Evolutionary conservation across 2,329 filamentous ascomycete species (phyloP), one percentile per base, ranked within the genome.

Genomic region (Helotiales sp.): DNA sequence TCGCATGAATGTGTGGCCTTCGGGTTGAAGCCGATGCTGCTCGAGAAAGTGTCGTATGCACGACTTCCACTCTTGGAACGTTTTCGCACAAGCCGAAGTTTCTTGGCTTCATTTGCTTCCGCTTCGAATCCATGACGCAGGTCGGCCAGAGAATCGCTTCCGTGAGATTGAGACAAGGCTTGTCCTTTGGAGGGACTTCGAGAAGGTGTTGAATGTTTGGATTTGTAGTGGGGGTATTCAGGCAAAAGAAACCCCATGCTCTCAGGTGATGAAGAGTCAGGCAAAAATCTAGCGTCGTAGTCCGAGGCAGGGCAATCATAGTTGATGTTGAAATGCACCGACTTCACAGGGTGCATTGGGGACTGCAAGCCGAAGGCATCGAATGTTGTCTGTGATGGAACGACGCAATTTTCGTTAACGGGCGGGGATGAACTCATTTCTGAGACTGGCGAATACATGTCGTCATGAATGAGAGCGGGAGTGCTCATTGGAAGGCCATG

Each of bases 371-470:
- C 68, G 49, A 73, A 73, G 0, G 49, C 34, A 22, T 74, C 63
- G 28, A 74, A 72, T 0, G 72, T 75, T 10, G 74, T 75, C 57
- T 75, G 72, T 1, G 72, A 72, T 6, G 73, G 74, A 22, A 70
- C 64, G 5, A 75, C 73, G 63, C 72, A 75, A 47, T 73, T 65
- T 32, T 69, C 67, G 11, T 69, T 66, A 0, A 54, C 49, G 15
- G 66, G 45, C 10, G 34, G 61, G 20, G 67, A 70, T 37, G 66
- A 68, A n/a, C 61, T 61, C 10, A 65, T 47, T 4, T 61, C 69
- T 1, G 72, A 73, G 7, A 60, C 59, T 24, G 70, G 69, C 1
- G 72, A 74, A 49, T 66, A 45, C 7, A 28, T 72, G 0, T 70
- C 52, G 22, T 72, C 70, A 10, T 70, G 54, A 34, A 70, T 66